A percentile compares a stretch with the other conserved stretches of the same genome.
Evolutionary conservation across 2,329 filamentous ascomycete genomes (phyloP).

Genomic region (Aspergillus chevalieri): DNA sequence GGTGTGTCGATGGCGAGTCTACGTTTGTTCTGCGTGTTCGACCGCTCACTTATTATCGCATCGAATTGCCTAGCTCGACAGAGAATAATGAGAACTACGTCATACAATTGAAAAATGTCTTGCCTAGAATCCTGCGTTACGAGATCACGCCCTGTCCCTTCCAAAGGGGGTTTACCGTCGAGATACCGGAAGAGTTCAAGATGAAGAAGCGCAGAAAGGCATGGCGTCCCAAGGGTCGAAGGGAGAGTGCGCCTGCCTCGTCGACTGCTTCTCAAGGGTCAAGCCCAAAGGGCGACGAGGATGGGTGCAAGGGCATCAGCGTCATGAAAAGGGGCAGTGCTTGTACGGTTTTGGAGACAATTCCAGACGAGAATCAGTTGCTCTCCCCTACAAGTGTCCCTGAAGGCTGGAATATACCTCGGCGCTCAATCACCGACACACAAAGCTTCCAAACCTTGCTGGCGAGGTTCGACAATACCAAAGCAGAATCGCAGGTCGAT

Average conservation of each 20-base stretch:
- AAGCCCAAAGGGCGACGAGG: constrained; percentile 10
- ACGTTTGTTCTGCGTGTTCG: constrained; percentile 84
- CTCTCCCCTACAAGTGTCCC: constrained; percentile 7
- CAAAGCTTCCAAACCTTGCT: constrained; percentile 32
- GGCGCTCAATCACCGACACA: constrained; percentile 23
- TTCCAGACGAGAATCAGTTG: constrained; percentile 14
- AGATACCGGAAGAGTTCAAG: constrained; percentile 62
- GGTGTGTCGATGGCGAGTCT: constrained; percentile 79
- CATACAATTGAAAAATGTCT: constrained; percentile 60
- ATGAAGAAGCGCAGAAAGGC: constrained; percentile 61
- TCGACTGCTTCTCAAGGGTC: constrained; percentile 11
- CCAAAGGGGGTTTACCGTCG: constrained; percentile 66
- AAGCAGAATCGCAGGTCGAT: constrained; percentile 19
- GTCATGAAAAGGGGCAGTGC: neutral
- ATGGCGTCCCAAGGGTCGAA: constrained; percentile 58
- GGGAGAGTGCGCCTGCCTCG: constrained; percentile 23
- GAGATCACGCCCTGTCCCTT: constrained; percentile 88
- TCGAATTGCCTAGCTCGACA: constrained; percentile 67
- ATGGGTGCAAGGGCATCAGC: constrained; percentile 19
- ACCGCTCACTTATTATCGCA: constrained; percentile 79
- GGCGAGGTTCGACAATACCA: constrained; percentile 31
- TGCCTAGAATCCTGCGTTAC: constrained; percentile 70
- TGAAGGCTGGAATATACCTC: constrained; percentile 6
- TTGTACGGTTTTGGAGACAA: constrained; percentile 18
- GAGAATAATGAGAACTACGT: constrained; percentile 60